Percentiles rank a stretch among this genome's conserved stretches.
Conservation (phyloP, 2,329 filamentous ascomycete species). For the Penicillium freii region DNA sequence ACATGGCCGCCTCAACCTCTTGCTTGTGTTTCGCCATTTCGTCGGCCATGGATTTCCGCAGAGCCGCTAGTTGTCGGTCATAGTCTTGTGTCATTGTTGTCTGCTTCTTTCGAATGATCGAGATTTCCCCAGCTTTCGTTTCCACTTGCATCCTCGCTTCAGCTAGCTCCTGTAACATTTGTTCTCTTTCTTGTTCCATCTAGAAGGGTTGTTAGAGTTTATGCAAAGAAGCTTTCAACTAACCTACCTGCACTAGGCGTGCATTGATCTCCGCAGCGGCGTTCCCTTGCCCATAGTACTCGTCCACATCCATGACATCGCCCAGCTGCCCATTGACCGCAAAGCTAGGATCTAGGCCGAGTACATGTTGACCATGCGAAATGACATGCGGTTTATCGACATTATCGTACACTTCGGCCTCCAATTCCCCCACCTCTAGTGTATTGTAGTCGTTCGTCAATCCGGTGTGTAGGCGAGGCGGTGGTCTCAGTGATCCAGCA, state of each 20-base stretch:
- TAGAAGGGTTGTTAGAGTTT: conserved; percentile 15
- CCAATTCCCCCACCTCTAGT: conserved; percentile 45
- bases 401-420: conserved; percentile 45
- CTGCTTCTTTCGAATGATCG: conserved; percentile 60
- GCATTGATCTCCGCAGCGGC: conserved; percentile 10
- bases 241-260: conserved; percentile 29
- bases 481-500: conserved; percentile 25
- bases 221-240: neutral
- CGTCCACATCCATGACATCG: conserved; percentile 23
- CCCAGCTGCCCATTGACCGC: conserved; percentile 8
- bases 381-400: conserved; percentile 17
- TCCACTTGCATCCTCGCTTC: conserved; percentile 43
- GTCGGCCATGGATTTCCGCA: conserved; percentile 56
- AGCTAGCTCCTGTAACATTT: conserved; percentile 39
- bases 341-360: conserved; percentile 9
- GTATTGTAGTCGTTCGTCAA: conserved; percentile 44
- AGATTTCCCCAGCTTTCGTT: conserved; percentile 59
- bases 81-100: conserved; percentile 53
- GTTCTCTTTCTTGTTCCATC: conserved; percentile 42
- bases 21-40: conserved; percentile 53
- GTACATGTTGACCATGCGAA: conserved; percentile 8
- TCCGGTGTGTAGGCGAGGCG: conserved; percentile 33
- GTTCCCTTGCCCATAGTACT: conserved; percentile 19
- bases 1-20: conserved; percentile 54
- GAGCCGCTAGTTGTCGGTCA: conserved; percentile 51